Base-by-base conservation (phyloP, 331 rosid genomes). In the Dryas integrifolia region DNA sequence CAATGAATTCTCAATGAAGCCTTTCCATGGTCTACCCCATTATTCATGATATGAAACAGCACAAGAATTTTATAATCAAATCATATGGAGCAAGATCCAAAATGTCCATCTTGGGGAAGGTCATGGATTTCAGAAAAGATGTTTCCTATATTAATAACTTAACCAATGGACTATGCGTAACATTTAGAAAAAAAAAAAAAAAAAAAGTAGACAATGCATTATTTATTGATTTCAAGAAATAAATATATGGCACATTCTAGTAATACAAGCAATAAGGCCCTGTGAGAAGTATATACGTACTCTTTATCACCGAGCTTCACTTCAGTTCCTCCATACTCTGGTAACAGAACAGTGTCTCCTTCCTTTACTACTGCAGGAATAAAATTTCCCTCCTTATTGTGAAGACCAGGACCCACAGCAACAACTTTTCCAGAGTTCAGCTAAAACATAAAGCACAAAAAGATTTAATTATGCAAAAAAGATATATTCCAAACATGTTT, bases 281-380 rank as follows among this genome's bases (percentile, higher is more conserved):
- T 15, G 43, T 35, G 26, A 64, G 53, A 26, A 58, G 52, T 52
- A 48, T 9, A 41, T 24, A 69, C 83, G 40, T 85, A 85, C 89
- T 82, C 83, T 76, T 82, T 85, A 15, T 82, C 87, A 46, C 80
- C 73, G 44, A 91, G 97, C 87, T 89, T 91, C 69, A 91, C 92
- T 75, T 87, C 90, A 65, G 88, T 80, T 74, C 96, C 96, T n/a
- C 97, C 96, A 21, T 85, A 89, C 69, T 91, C 91, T 57, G 96
- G 96, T 67, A 91, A 80, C 38, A 91, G 92, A 58, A 91, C 96
- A 26, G 91, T 87, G 61, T 89, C 96, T 41, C 97, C 96, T 84
- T 91, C 96, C 65, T 91, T 89, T 9, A 89, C 82, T 50, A 79
- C 49, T 4, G 86, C 86, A 12, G 92, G 96, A 40, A 84, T 72